Base-by-base conservation (phyloP, 345 rosid species). In the Boechera divaricarpa region DNA sequence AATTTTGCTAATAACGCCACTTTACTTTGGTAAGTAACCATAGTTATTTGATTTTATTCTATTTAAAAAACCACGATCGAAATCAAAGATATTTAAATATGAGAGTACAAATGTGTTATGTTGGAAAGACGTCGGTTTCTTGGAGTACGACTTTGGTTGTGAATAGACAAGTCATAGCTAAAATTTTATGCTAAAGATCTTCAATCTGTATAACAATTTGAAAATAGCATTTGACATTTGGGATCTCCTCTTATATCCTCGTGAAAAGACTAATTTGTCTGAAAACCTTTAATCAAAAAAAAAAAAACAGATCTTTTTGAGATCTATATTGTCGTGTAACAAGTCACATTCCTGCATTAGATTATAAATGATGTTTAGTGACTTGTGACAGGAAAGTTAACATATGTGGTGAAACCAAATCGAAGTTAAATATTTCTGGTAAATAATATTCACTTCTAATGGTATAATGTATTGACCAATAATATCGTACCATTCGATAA, bases 221-320 rank as follows among this genome's bases (percentile, higher is more conserved):
- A 9, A 39, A 39, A 39, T 49, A 33, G 35, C 57, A 49, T 49
- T 67, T 38, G n/a, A 68, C 49, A 68, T 53, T 13, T 53, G n/a
- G n/a, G 36, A 69, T 48, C 62, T 54, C 35, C 62, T 54, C 35
- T 68, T 13, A 36, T n/a, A 67, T 24, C 26, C 61, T 68, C 18
- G 59, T 67, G 60, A 67, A 36, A 21, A 36, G 60, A 35, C 61
- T 38, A 26, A 36, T 68, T 53, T 69, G 10, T 42, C 47, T 4
- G 47, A 44, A 4, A 44, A 44, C 7, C 48, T 1, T 42, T 44
- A 5, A 44, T 44, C 48, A 12, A 44, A 39, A 5, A 44, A 39
- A 5, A 44, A 44, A 5, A 44, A 39, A 39, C 9, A 10, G 13
- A 45, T 49, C 49, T 60, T 35, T 51, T 16, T 31, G 52, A 60